Base-by-base conservation (phyloP, 495 filamentous ascomycete genomes). In the Aspergillus saccharolyticus region DNA sequence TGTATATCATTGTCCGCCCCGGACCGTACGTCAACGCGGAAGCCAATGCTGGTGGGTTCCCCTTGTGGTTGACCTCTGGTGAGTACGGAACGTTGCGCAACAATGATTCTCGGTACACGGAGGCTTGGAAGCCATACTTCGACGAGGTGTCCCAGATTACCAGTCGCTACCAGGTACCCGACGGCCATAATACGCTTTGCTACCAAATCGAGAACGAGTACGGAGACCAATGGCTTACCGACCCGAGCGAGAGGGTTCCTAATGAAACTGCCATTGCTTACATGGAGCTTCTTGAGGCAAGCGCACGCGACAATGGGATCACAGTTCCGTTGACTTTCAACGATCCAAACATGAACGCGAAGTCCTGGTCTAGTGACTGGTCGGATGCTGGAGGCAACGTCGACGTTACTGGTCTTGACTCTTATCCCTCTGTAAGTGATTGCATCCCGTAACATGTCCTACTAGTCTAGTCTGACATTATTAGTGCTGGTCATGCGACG, bases 161-260 rank as follows among this genome's bases (percentile, higher is more conserved):
- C 5, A 77, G 74, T 51, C 62, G 71, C 17, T 75, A 84, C 54
- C 78, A 82, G 49, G 74, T 86, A 20, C 81, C 80, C 1, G 74
- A 83, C 55, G 83, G 82, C 5, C 76, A 81, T 8, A 81, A 81
- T 54, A 70, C 79, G 4, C 66, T 85, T 17, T 58, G 76, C 28
- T 82, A 79, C 62, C 83, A 86, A 56, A 78, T 84, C 45, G 83
- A 86, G 60, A 85, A 86, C 58, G 83, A 86, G 59, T 81, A 83
- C 46, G 78, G 80, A 6, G 61, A 78, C n/a, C 82, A 85, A 57
- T 84, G 82, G 78, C 61, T 69, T 15, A 70, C 71, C 21, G 65
- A 68, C 53, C 66, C 74, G 0, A 57, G 49, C 17, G 58, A 64
- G 33, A 76, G 70, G 54, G 70, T 70, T 19, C 78, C 79, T 0